A percentile compares a stretch with the other conserved stretches of the same genome.
These are phyloP conservation scores for Allantophomopsis cytisporea DNA, from an alignment of 2,329 filamentous ascomycete genomes.

Conservation along the genomic window DNA sequence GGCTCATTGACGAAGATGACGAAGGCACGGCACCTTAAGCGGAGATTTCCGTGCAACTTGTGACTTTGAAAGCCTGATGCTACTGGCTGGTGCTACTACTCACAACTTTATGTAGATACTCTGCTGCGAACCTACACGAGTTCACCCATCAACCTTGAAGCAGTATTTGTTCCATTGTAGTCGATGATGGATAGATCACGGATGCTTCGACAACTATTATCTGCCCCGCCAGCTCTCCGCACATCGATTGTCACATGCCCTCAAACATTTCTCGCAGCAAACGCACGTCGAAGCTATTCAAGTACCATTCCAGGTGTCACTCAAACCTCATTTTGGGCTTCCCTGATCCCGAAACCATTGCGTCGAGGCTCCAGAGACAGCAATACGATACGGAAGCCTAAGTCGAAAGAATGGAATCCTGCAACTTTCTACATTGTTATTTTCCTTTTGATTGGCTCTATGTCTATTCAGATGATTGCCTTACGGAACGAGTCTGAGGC, in stretches of 20 bases:
- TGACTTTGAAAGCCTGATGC: too few relatives aligned
- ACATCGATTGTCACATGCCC: not conserved
- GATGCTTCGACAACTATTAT: too few relatives aligned
- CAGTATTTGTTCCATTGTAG: slow-evolving; percentile 1
- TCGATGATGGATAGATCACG: too few relatives aligned
- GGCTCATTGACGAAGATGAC: too few relatives aligned
- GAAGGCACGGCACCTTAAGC: too few relatives aligned
- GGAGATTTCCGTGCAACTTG: too few relatives aligned
- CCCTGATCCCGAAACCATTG: slow-evolving; percentile 54
- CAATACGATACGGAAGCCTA: slow-evolving; percentile 22
- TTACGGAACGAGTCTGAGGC: slow-evolving; percentile 63
- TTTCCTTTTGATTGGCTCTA: slow-evolving; percentile 81
- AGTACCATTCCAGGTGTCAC: slow-evolving; percentile 24
- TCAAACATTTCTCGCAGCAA: slow-evolving; percentile 2
- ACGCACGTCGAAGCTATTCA: slow-evolving; percentile 9
- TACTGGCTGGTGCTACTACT: too few relatives aligned
- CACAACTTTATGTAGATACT: too few relatives aligned
- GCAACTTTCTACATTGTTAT: slow-evolving; percentile 70
- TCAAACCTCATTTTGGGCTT: slow-evolving; percentile 45
- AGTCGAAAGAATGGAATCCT: too few relatives aligned
- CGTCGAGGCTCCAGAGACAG: slow-evolving; percentile 28
- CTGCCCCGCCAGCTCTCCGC: too few relatives aligned
- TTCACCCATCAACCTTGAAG: not conserved
- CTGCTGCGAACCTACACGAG: too few relatives aligned
- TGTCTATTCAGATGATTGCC: slow-evolving; percentile 85